These are phyloP conservation scores for Terfezia claveryi DNA, from an alignment of 495 filamentous ascomycete species.

Conservation along the genomic window DNA sequence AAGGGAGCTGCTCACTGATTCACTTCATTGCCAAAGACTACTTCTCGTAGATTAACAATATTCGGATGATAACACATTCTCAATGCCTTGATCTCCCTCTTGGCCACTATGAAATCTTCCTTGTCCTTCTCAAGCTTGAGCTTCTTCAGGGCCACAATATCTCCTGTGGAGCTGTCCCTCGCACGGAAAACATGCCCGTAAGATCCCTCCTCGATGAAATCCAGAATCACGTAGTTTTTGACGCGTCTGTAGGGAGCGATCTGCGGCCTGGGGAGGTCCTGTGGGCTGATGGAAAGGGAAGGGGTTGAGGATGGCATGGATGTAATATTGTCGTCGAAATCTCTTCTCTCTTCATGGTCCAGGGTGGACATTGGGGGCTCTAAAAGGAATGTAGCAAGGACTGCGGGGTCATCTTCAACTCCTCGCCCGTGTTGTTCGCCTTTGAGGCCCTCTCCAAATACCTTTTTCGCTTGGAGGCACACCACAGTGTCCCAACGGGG, in stretches of 20 bases:
- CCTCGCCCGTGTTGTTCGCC: constrained; percentile 62
- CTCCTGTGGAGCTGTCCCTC: constrained; percentile 52
- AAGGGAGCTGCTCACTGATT: constrained; percentile 36
- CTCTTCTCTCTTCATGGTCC: constrained; percentile 25
- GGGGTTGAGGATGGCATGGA: neutral
- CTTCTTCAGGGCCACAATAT: constrained; percentile 82
- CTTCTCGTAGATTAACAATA: constrained; percentile 59
- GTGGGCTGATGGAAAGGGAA: constrained; percentile 15
- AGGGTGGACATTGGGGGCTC: constrained; percentile 6
- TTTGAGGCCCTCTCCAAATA: constrained; percentile 66
- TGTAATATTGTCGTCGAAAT: constrained; percentile 3
- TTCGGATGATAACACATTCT: constrained; percentile 42
- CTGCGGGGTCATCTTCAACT: constrained; percentile 23
- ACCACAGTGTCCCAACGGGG: constrained; percentile 64
- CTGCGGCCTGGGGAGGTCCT: constrained; percentile 38
- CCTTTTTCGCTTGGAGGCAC: constrained; percentile 63
- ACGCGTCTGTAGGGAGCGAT: constrained; percentile 64
- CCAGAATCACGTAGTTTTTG: constrained; percentile 74
- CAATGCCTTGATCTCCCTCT: constrained; percentile 64
- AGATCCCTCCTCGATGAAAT: constrained; percentile 90
- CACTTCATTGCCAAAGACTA: constrained; percentile 62
- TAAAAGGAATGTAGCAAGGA: constrained; percentile 5
- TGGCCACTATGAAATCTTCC: constrained; percentile 47
- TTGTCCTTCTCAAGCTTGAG: constrained; percentile 70
- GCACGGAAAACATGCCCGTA: constrained; percentile 90